Percentiles rank a stretch among this genome's conserved stretches.
These are phyloP conservation scores for Gnomoniopsis sp. DNA, from an alignment of 2,329 filamentous ascomycete species.

Conservation along the genomic window DNA sequence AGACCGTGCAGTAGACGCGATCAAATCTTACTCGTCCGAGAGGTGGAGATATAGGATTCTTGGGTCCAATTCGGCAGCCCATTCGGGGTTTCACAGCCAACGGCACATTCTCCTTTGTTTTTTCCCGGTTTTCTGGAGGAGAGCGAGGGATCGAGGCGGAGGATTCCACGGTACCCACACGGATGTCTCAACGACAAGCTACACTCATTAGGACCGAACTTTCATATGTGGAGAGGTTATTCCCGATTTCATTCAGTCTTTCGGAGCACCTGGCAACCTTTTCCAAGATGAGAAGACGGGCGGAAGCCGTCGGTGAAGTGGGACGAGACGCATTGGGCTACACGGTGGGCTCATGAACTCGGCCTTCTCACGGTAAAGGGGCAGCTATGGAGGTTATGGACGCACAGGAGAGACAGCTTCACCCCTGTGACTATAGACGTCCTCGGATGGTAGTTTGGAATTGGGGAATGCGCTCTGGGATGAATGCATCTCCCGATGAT, in stretches of 20 bases:
- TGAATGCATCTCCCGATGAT: conserved; percentile 11
- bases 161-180: conserved; percentile 6
- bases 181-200: conserved; percentile 17
- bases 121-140: background rate
- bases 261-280: background rate
- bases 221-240: conserved; percentile 7
- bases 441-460: conserved; percentile 9
- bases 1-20: conserved; percentile 10
- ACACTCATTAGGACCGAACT: conserved; percentile 11
- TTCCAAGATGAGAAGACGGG: conserved; percentile 1
- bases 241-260: conserved; percentile 1
- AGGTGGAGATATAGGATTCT: conserved; percentile 4
- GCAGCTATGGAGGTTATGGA: conserved; percentile 1
- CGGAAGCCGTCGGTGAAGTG: background rate
- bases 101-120: background rate
- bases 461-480: conserved; percentile 16
- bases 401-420: conserved; percentile 11
- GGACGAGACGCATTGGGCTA: conserved; percentile 5
- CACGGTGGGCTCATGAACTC: background rate
- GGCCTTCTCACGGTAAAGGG: background rate
- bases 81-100: background rate
- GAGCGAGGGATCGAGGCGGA: background rate
- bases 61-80: background rate
- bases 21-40: conserved; percentile 11
- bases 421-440: conserved; percentile 17